Base-by-base conservation (phyloP, 2,329 filamentous ascomycete species). In the Aspergillus sp. region DNA sequence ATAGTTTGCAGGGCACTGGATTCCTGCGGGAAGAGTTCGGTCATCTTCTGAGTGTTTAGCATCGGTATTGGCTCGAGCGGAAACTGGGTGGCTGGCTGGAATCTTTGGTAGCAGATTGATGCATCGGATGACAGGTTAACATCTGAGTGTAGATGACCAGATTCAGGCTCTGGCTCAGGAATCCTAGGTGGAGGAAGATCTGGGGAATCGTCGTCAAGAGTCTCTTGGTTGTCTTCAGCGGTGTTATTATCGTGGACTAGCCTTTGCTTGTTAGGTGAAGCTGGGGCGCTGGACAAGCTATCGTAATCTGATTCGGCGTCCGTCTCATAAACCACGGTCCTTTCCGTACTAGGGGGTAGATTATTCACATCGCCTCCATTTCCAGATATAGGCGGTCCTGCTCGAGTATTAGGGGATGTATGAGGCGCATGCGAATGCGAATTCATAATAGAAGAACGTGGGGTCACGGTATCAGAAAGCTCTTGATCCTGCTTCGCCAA, bases 301-400 rank as follows among this genome's bases (percentile, higher is more conserved):
- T 61, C 50, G 27, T 59, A 57, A 10, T 69, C 63, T 9, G 61
- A 56, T n/a, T 70, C 67, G 2, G 58, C 65, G 49, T 70, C 68
- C 3, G 68, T 71, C 41, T 69, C 68, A 50, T 70, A 69, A 10
- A 71, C 49, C n/a, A 71, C 59, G 2, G 56, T 64, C 39, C 57
- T 58, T 32, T 59, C 54, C 10, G 48, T 53, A 31, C 50, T 50
- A 6, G 43, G 39, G 26, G 13, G 34, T 27, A 32, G 13, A 13
- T 43, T 46, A 7, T 36, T 12, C 6, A 33, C 40, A 4, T 42
- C 27, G 7, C 29, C n/a, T 27, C 27, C 31, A 13, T 31, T n/a
- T 12, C 5, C 28, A 34, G 26, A 12, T 19, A 27, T 12, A 12
- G 13, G 26, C 11, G 10, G 10, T 30, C 26, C 27, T 12, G 12